Evolutionary conservation across 805 yeast species (phyloP).

Genomic region (Priceomyces haplophilus): DNA sequence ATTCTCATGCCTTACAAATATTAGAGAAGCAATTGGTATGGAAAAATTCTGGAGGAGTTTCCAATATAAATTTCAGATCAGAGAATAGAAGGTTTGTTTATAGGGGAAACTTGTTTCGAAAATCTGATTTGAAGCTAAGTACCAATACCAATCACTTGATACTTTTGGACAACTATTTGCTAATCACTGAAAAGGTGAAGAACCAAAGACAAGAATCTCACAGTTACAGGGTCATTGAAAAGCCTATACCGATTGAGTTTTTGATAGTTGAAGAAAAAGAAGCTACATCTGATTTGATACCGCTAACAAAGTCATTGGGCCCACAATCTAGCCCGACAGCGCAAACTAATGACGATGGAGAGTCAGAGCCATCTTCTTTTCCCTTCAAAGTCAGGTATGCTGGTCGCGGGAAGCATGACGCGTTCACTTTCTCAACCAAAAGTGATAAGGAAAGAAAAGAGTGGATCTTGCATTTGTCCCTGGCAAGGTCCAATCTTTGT

Average conservation of each 20-base stretch:
- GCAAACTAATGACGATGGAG: conserved; percentile 15
- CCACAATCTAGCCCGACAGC: conserved; percentile 13
- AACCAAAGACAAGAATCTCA: conserved; percentile 31
- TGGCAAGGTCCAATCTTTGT: conserved; percentile 42
- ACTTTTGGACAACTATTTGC: conserved; percentile 65
- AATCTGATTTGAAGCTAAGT: conserved; percentile 64
- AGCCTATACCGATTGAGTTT: conserved; percentile 61
- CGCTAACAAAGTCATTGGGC: conserved; percentile 17
- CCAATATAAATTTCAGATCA: conserved; percentile 52
- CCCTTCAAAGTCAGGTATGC: conserved; percentile 57
- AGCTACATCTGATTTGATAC: conserved; percentile 15
- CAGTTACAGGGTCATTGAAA: conserved; percentile 45
- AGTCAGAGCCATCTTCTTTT: conserved; percentile 31
- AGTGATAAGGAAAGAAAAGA: conserved; percentile 48
- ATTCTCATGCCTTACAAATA: conserved; percentile 50
- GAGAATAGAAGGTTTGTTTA: conserved; percentile 53
- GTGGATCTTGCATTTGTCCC: conserved; percentile 55
- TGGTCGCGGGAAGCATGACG: conserved; percentile 50
- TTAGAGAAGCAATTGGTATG: conserved; percentile 54
- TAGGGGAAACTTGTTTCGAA: conserved; percentile 57
- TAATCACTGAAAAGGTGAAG: conserved; percentile 57
- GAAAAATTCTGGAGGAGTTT: conserved; percentile 43
- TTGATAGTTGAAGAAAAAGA: conserved; percentile 50
- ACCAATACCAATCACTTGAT: conserved; percentile 51
- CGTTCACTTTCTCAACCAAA: conserved; percentile 50